Evolutionary conservation across 2,329 filamentous ascomycete genomes (phyloP).

Genomic region (Aureobasidium sp.): DNA sequence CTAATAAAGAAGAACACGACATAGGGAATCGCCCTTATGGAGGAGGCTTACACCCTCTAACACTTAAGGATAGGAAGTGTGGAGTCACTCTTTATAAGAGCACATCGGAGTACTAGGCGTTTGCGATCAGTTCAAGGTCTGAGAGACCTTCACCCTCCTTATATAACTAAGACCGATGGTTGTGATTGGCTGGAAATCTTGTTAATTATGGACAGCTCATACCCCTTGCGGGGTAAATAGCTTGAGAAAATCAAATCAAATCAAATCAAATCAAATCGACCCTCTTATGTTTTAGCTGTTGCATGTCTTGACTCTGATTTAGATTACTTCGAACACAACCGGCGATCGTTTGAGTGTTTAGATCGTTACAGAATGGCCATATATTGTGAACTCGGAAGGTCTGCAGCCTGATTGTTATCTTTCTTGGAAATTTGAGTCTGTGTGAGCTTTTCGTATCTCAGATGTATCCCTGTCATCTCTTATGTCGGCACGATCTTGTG

Average conservation of each 20-base stretch:
- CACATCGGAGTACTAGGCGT: background rate
- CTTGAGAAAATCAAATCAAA: background rate
- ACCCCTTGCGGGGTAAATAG: background rate
- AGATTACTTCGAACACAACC: background rate
- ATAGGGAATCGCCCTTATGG: background rate
- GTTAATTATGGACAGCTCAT: background rate
- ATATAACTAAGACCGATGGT: background rate
- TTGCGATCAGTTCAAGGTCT: background rate
- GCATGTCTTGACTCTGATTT: background rate
- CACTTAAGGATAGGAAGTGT: background rate
- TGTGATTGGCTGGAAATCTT: background rate
- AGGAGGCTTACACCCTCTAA: background rate
- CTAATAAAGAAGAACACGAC: background rate
- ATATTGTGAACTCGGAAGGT: too few relatives aligned
- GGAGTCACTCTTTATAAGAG: background rate
- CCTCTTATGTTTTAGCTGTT: background rate
- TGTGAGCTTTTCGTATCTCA: too few relatives aligned
- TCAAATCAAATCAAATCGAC: background rate
- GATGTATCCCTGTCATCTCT: too few relatives aligned
- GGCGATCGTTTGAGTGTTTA: background rate
- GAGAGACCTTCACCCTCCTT: conserved; percentile 5
- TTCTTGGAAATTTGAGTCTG: too few relatives aligned
- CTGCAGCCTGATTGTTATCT: too few relatives aligned
- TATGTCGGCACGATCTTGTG: too few relatives aligned
- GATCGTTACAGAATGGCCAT: too few relatives aligned